Conservation (phyloP, 257 asterid genomes). For the Solanum peruvianum region DNA sequence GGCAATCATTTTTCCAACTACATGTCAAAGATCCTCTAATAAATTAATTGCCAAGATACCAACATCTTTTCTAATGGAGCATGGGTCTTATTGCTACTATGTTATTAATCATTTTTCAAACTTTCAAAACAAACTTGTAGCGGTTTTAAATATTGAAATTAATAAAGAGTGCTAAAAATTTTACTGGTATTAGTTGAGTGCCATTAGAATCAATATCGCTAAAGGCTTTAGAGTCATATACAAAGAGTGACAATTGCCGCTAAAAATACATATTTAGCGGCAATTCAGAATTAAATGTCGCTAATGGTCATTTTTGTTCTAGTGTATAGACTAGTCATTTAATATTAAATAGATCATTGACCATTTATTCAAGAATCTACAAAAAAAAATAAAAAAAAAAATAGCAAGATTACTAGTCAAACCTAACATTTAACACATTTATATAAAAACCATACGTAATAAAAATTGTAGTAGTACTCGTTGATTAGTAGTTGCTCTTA, state of each 20-base stretch:
- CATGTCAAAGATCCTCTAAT: background rate
- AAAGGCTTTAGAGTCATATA: too few species aligned
- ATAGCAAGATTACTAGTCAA: background rate
- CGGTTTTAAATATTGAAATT: too few species aligned
- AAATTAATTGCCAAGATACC: background rate
- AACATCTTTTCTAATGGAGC: background rate
- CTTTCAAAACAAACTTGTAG: accelerated
- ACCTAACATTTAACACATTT: background rate
- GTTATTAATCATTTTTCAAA: background rate
- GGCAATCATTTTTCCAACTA: background rate
- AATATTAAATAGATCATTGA: background rate
- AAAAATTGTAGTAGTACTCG: background rate
- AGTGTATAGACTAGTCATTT: background rate
- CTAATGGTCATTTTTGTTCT: too few species aligned
- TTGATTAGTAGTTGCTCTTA: background rate
- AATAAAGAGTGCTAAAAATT: accelerated
- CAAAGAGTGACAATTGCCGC: too few species aligned
- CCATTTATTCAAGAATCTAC: background rate
- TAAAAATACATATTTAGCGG: too few species aligned
- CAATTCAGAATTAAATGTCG: too few species aligned
- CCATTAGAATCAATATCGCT: too few species aligned
- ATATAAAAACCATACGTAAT: background rate
- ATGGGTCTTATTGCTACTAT: background rate
- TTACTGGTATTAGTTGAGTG: accelerated
- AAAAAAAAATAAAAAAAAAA: background rate